These are phyloP conservation scores for Pinus albicaulis DNA, from an alignment of 75 land plant genomes.

Conservation along the genomic window DNA sequence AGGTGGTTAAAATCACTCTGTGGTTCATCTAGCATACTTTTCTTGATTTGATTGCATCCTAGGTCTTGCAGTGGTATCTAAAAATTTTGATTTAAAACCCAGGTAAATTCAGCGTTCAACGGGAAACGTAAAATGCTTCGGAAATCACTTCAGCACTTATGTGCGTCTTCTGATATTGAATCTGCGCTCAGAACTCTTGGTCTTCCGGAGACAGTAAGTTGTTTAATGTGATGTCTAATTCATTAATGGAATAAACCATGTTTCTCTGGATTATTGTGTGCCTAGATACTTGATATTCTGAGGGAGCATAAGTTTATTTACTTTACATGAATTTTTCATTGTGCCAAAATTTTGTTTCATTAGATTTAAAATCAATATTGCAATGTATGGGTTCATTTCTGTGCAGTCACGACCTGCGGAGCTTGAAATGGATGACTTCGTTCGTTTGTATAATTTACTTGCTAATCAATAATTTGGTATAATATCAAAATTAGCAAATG, in stretches of 20 bases:
- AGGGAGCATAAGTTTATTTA: not conserved
- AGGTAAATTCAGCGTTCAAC: conserved; percentile 95
- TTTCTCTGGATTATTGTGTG: not conserved
- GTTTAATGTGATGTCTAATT: not conserved
- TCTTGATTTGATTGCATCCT: too few relatives aligned
- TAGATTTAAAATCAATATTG: not conserved
- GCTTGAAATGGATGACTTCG: conserved; percentile 85
- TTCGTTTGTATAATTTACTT: conserved; percentile 66
- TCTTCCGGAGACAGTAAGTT: conserved; percentile 75
- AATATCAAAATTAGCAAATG: too few relatives aligned
- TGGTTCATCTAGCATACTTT: too few relatives aligned
- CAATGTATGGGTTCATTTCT: not conserved
- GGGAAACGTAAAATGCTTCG: conserved; percentile 97
- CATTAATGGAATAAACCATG: not conserved
- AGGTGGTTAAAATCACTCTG: too few relatives aligned
- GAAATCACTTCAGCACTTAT: conserved; percentile 82
- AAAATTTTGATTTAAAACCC: too few relatives aligned
- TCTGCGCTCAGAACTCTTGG: conserved; percentile 57
- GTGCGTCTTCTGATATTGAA: conserved; percentile 59
- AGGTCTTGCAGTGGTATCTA: too few relatives aligned
- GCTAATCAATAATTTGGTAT: not conserved
- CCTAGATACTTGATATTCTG: not conserved
- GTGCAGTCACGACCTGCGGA: conserved; percentile 89
- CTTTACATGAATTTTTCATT: not conserved
- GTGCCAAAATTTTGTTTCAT: not conserved